Evolutionary conservation across 257 asterid species (phyloP).

Genomic region (Catharanthus roseus): DNA sequence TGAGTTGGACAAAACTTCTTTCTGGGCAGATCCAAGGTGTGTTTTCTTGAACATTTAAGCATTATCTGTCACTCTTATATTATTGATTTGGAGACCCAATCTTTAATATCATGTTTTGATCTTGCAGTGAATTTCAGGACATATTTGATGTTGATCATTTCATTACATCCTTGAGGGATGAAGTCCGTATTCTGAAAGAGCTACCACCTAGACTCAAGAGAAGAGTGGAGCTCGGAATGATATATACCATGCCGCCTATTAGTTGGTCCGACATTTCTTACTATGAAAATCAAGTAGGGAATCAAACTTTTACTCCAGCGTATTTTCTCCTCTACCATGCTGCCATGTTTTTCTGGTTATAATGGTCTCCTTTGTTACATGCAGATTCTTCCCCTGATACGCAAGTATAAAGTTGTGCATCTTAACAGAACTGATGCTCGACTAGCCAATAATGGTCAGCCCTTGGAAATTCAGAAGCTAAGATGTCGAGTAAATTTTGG

Average conservation of each 20-base stretch:
- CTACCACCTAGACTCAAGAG: conserved; percentile 82
- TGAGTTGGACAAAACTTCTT: conserved; percentile 94
- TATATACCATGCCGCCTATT: conserved; percentile 77
- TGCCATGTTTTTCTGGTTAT: conserved; percentile 10
- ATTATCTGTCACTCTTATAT: background rate
- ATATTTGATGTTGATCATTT: conserved; percentile 93
- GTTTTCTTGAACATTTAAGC: conserved; percentile 10
- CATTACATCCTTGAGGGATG: conserved; percentile 85
- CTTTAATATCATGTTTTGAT: conserved; percentile 5
- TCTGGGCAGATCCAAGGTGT: conserved; percentile 97
- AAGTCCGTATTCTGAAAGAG: conserved; percentile 86
- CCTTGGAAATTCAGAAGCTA: conserved; percentile 79
- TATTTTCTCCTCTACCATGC: background rate
- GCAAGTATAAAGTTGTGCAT: conserved; percentile 86
- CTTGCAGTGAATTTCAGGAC: conserved; percentile 84
- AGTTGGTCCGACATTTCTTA: conserved; percentile 97
- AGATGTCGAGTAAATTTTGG: conserved; percentile 89
- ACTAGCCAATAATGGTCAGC: conserved; percentile 86
- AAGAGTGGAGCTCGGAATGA: conserved; percentile 73
- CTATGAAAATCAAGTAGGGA: conserved; percentile 71
- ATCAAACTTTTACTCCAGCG: conserved; percentile 8
- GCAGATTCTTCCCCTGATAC: conserved; percentile 90
- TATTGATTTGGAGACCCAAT: background rate
- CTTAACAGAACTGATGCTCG: conserved; percentile 88
- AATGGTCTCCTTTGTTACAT: conserved; percentile 13